phyloP scores from a whole-genome alignment of 2,329 filamentous ascomycete genomes.

The Hypomyces perniciosus region DNA sequence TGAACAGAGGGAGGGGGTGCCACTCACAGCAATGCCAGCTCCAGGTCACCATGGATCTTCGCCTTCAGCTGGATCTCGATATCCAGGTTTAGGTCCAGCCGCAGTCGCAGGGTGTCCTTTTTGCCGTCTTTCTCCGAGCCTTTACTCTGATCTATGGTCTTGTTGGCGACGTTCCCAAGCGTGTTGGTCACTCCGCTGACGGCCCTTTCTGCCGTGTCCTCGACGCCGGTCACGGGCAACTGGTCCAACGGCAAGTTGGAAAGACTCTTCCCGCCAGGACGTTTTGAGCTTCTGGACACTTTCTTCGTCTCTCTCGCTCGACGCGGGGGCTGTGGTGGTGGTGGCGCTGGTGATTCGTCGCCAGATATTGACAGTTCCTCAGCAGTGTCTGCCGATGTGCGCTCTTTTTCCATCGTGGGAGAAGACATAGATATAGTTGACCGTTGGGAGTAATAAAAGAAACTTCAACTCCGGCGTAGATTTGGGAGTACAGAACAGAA shows the following conservation, averaged over 20 bases:
- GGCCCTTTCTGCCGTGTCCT: slow-evolving; percentile 30
- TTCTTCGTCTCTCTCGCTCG: slow-evolving; percentile 4
- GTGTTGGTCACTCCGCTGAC: slow-evolving; percentile 35
- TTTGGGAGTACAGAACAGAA: not conserved
- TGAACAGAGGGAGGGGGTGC: not conserved
- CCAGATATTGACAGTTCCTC: slow-evolving; percentile 5
- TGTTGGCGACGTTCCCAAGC: slow-evolving; percentile 35
- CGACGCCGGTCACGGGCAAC: slow-evolving; percentile 32
- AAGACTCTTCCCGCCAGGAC: not conserved
- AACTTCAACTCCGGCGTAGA: not conserved
- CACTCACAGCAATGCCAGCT: slow-evolving; percentile 60
- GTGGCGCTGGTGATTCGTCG: slow-evolving; percentile 6
- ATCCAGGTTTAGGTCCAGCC: slow-evolving; percentile 74
- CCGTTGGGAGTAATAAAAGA: not conserved
- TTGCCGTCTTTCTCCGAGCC: slow-evolving; percentile 36
- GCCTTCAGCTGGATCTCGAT: slow-evolving; percentile 82
- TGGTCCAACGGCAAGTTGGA: slow-evolving; percentile 28
- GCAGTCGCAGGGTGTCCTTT: slow-evolving; percentile 55
- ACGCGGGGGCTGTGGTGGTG: slow-evolving; percentile 2
- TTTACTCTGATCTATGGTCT: slow-evolving; percentile 31
- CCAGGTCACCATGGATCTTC: slow-evolving; percentile 78
- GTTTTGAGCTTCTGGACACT: not conserved
- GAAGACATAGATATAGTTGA: slow-evolving; percentile 5
- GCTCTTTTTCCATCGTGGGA: slow-evolving; percentile 5
- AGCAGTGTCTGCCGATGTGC: slow-evolving; percentile 4